phyloP scores from a whole-genome alignment of 2,329 filamentous ascomycete genomes.

The Curvularia lunata region DNA sequence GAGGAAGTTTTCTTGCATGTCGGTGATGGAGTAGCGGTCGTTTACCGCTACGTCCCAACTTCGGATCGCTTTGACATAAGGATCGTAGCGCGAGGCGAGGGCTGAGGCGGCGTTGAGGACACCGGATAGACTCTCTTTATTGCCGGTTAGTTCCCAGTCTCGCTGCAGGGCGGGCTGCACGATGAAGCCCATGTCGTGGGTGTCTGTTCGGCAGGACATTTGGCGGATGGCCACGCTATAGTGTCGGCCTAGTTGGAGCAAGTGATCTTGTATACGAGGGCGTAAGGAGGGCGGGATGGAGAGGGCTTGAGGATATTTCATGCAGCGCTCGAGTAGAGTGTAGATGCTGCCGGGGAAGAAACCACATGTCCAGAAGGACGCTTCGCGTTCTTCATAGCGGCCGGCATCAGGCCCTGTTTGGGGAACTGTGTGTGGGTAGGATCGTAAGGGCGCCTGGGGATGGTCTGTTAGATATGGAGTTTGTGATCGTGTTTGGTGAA shows the following conservation, averaged over 20 bases:
- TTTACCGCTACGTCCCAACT: conserved; percentile 57
- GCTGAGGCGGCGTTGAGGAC: conserved; percentile 55
- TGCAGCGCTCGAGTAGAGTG: conserved; percentile 39
- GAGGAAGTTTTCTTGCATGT: conserved; percentile 47
- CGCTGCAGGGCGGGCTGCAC: conserved; percentile 56
- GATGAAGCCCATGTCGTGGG: conserved; percentile 63
- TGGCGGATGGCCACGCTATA: conserved; percentile 42
- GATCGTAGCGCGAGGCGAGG: conserved; percentile 53
- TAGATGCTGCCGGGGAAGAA: conserved; percentile 48
- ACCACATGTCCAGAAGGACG: conserved; percentile 48
- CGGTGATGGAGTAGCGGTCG: conserved; percentile 46
- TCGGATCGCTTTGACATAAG: conserved; percentile 53
- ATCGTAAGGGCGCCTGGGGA: conserved; percentile 32
- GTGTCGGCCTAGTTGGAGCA: conserved; percentile 38
- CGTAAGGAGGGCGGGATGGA: conserved; percentile 27
- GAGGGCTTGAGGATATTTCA: conserved; percentile 38
- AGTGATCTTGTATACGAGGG: conserved; percentile 28
- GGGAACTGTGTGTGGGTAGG: conserved; percentile 45
- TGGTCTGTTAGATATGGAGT: background rate
- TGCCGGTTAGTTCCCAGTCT: conserved; percentile 57
- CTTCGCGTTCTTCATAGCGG: conserved; percentile 44
- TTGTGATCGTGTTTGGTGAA: background rate
- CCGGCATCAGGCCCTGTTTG: conserved; percentile 34
- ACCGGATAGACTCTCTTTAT: conserved; percentile 48
- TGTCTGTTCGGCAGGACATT: conserved; percentile 54